A percentile compares a stretch with the other conserved stretches of the same genome.
Evolutionary conservation across 2,329 filamentous ascomycete genomes (phyloP).

Genomic region (Endothia cerciana): DNA sequence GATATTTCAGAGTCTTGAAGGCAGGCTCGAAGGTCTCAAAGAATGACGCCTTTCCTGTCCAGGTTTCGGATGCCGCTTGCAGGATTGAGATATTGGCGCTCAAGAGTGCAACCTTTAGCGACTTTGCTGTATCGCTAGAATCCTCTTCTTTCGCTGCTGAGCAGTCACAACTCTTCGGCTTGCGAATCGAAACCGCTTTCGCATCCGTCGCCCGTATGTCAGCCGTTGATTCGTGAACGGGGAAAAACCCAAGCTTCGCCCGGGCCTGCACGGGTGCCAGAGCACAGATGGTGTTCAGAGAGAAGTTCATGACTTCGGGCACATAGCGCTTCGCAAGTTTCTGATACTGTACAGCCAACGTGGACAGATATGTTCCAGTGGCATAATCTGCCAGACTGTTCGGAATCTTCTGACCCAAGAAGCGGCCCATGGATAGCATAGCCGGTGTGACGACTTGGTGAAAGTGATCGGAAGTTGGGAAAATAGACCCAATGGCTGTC

Average conservation of each 20-base stretch:
- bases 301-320: slow-evolving; percentile 85
- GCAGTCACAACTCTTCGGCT: slow-evolving; percentile 65
- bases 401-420: slow-evolving; percentile 77
- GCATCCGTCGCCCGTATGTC: slow-evolving; percentile 55
- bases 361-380: slow-evolving; percentile 77
- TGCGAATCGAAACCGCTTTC: slow-evolving; percentile 48
- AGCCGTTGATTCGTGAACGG: slow-evolving; percentile 59
- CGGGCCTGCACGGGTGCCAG: slow-evolving; percentile 61
- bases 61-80: slow-evolving; percentile 70
- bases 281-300: slow-evolving; percentile 71
- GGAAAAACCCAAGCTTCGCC: slow-evolving; percentile 59
- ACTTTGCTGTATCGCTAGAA: slow-evolving; percentile 39
- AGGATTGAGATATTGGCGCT: slow-evolving; percentile 68
- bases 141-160: slow-evolving; percentile 37
- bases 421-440: slow-evolving; percentile 81
- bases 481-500: slow-evolving; percentile 81
- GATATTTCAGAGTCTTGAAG: slow-evolving; percentile 60
- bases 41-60: slow-evolving; percentile 75
- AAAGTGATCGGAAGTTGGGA: slow-evolving; percentile 96
- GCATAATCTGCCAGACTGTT: slow-evolving; percentile 67
- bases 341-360: slow-evolving; percentile 82
- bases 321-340: slow-evolving; percentile 82
- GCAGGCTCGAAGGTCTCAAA: slow-evolving; percentile 75
- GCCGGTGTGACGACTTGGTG: slow-evolving; percentile 93
- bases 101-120: slow-evolving; percentile 62